A percentile compares a stretch with the other conserved stretches of the same genome.
Conservation (phyloP, 306 rosid genomes). For the Castanea sativa region DNA sequence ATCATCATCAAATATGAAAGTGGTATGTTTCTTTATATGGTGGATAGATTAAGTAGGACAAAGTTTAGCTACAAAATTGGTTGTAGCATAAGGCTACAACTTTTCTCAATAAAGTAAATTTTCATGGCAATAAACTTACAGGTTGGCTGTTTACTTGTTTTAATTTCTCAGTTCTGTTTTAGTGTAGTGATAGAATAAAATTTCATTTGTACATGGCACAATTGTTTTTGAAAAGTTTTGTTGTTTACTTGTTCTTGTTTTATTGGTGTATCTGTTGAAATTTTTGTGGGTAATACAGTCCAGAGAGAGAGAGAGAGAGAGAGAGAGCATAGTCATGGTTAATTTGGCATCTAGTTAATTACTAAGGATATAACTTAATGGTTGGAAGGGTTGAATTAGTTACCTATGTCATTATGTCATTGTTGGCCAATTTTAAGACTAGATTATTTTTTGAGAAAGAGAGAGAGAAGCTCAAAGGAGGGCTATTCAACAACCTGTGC, state of each 20-base stretch:
- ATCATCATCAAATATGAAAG: too few relatives aligned
- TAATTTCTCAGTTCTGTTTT: neutral
- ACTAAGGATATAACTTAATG: neutral
- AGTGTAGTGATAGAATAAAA: neutral
- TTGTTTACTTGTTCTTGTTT: neutral
- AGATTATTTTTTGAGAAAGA: too few relatives aligned
- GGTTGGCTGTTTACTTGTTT: neutral
- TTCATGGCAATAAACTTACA: neutral
- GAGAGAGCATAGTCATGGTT: neutral
- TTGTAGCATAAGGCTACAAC: too few relatives aligned
- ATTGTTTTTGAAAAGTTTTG: neutral
- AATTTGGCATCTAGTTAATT: neutral
- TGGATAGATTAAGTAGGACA: neutral
- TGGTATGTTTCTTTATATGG: too few relatives aligned
- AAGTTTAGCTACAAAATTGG: too few relatives aligned
- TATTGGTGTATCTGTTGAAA: neutral
- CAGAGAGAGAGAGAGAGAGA: neutral
- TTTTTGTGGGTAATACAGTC: neutral
- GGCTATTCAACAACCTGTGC: too few relatives aligned
- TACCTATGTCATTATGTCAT: neutral
- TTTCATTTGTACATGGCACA: too few relatives aligned
- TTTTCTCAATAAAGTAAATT: too few relatives aligned
- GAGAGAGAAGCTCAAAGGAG: too few relatives aligned
- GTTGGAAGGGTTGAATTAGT: neutral
- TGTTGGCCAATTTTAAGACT: neutral